Base-by-base conservation (phyloP, 2,329 filamentous ascomycete species). In the Cladosporium sp. region DNA sequence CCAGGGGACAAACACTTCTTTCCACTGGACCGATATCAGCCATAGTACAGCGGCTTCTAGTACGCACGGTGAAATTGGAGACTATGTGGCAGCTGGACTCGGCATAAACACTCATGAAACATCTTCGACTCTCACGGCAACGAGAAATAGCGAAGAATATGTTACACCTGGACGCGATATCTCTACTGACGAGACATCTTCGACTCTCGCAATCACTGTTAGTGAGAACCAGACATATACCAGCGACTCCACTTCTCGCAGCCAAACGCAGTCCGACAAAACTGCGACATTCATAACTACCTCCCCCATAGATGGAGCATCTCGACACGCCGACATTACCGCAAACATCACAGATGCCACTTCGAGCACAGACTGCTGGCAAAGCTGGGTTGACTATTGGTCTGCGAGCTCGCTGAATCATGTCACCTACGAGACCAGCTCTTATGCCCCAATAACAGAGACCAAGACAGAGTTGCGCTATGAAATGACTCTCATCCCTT, bases 371-470 rank as follows among this genome's bases (percentile, higher is more conserved):
- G 18, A 43, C 16, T 43, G 41, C 29, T 43, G 41, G 41, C 11
- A 43, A 12, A 43, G 41, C 29, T 43, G 41, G 41, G n/a, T 43
- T 13, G 29, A 35, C 3, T 43, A 43, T n/a, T 43, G 41, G 41
- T 43, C 41, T 27, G 29, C 29, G 19, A 43, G 41, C 18, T 33
- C 41, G 13, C 27, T 33, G 7, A 43, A 43, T n/a, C 15, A 35
- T 11, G 29, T 35, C 12, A 43, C 29, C 13, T 33, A 33, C 29
- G 11, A 33, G 29, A 33, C 29, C 7, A 20, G 16, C 18, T 33
- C 29, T 33, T 33, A 33, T 18, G 16, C 18, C 12, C 27, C 41
- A 16, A n/a, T 4, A 13, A 43, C 41, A 7, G 41, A n/a, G 29
- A 43, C 41, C 29, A 13, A 43, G 9, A 27, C 22, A 4, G 22